phyloP scores from a whole-genome alignment of 2,329 filamentous ascomycete genomes.

The Remersonia thermophila region DNA sequence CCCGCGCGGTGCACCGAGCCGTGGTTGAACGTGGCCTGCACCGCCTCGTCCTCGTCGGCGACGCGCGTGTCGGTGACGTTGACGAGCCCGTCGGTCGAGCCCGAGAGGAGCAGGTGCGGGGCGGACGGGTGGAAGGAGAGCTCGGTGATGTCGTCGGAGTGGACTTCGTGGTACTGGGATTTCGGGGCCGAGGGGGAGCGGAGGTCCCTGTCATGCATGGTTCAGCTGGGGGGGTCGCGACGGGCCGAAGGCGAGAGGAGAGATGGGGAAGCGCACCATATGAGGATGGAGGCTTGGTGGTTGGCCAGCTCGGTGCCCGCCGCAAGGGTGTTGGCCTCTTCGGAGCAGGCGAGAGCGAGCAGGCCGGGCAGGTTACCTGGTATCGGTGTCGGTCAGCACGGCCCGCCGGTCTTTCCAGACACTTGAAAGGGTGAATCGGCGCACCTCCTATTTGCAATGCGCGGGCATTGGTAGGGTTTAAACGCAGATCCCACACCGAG shows the following conservation, averaged over 20 bases:
- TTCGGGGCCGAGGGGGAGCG: slow-evolving; percentile 34
- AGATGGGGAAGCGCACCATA: slow-evolving; percentile 38
- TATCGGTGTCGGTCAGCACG: neutral
- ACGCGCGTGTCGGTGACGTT: slow-evolving; percentile 63
- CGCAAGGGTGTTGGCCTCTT: slow-evolving; percentile 46
- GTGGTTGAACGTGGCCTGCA: slow-evolving; percentile 69
- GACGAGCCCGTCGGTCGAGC: slow-evolving; percentile 68
- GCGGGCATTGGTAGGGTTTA: slow-evolving; percentile 25
- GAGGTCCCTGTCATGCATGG: slow-evolving; percentile 53
- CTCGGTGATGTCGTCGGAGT: slow-evolving; percentile 57
- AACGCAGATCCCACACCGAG: slow-evolving; percentile 52
- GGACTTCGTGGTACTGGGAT: slow-evolving; percentile 49
- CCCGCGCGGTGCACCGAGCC: slow-evolving; percentile 63
- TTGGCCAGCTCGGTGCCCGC: slow-evolving; percentile 62
- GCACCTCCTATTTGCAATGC: slow-evolving; percentile 33
- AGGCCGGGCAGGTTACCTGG: slow-evolving; percentile 25
- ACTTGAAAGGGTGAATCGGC: slow-evolving; percentile 24
- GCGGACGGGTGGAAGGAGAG: slow-evolving; percentile 49
- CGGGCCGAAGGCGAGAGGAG: too few relatives aligned
- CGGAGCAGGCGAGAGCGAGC: slow-evolving; percentile 51
- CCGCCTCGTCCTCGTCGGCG: slow-evolving; percentile 62
- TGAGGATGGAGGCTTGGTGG: slow-evolving; percentile 45
- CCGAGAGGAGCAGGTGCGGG: slow-evolving; percentile 54
- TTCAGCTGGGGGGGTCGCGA: too few relatives aligned
- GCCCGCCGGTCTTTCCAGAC: neutral